Evolutionary conservation across 108 stramenopile species (phyloP).

Genomic region (Nitzschia sp.): DNA sequence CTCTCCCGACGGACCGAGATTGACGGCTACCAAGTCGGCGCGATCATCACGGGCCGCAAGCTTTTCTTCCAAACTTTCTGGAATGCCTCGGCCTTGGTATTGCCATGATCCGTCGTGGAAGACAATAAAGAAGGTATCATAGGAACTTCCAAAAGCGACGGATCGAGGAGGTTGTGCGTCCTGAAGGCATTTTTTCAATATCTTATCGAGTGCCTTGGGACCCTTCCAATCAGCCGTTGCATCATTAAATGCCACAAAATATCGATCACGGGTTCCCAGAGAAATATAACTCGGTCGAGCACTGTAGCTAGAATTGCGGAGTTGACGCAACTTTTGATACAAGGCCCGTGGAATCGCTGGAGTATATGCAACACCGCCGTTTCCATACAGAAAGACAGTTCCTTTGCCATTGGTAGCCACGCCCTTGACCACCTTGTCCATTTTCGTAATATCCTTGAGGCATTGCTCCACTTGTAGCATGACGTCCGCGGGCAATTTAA

Average conservation of each 20-base stretch:
- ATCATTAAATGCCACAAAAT: slow-evolving; percentile 70
- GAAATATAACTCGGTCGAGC: slow-evolving; percentile 66
- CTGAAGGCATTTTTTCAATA: slow-evolving; percentile 46
- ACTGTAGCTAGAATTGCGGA: slow-evolving; percentile 27
- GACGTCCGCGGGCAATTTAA: slow-evolving; percentile 46
- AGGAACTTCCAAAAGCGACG: slow-evolving; percentile 70
- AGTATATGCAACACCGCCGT: slow-evolving; percentile 74
- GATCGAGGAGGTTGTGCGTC: slow-evolving; percentile 36
- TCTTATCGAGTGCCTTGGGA: slow-evolving; percentile 51
- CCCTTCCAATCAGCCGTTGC: slow-evolving; percentile 62
- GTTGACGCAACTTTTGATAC: slow-evolving; percentile 52
- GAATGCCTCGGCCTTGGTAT: slow-evolving; percentile 63
- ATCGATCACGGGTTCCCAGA: slow-evolving; percentile 70
- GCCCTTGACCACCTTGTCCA: slow-evolving; percentile 56
- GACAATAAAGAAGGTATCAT: slow-evolving; percentile 75
- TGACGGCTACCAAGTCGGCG: slow-evolving; percentile 62
- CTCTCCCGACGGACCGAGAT: slow-evolving; percentile 73
- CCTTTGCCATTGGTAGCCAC: slow-evolving; percentile 78
- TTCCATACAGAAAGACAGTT: slow-evolving; percentile 72
- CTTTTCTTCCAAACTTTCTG: slow-evolving; percentile 55
- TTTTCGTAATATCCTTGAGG: slow-evolving; percentile 49
- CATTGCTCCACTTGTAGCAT: slow-evolving; percentile 63
- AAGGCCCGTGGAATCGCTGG: slow-evolving; percentile 64
- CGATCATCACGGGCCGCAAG: slow-evolving; percentile 50
- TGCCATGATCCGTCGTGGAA: slow-evolving; percentile 79